These are phyloP conservation scores for Fusarium floridanum DNA, from an alignment of 2,329 filamentous ascomycete species.

Conservation along the genomic window DNA sequence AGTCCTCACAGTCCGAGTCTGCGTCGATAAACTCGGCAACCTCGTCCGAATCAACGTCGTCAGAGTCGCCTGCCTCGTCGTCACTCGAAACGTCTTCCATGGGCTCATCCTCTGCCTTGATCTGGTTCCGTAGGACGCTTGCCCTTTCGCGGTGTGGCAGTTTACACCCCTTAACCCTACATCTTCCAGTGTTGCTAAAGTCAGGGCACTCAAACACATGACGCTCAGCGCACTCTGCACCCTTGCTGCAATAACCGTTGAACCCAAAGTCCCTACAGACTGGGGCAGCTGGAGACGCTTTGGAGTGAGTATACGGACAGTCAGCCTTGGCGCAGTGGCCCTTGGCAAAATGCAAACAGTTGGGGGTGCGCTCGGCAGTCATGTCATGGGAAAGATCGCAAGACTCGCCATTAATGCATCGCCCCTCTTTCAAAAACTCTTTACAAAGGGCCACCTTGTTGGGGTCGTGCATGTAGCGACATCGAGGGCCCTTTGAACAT, in stretches of 20 bases:
- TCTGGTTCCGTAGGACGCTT: slow-evolving; percentile 79
- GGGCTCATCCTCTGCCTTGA: slow-evolving; percentile 67
- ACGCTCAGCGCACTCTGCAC: slow-evolving; percentile 80
- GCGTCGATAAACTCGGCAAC: slow-evolving; percentile 75
- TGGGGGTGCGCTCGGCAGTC: slow-evolving; percentile 84
- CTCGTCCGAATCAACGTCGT: slow-evolving; percentile 84
- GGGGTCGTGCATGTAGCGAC: slow-evolving; percentile 86
- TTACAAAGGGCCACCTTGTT: slow-evolving; percentile 92
- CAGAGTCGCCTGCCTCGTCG: slow-evolving; percentile 77
- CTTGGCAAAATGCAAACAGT: slow-evolving; percentile 90
- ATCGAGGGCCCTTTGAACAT: slow-evolving; percentile 84
- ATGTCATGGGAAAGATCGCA: slow-evolving; percentile 94
- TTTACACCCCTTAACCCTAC: slow-evolving; percentile 84
- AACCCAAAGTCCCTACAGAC: slow-evolving; percentile 89
- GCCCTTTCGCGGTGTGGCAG: slow-evolving; percentile 90
- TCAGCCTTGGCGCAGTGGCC: slow-evolving; percentile 89
- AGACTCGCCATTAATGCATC: slow-evolving; percentile 79
- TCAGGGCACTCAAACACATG: slow-evolving; percentile 96
- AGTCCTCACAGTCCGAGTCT: slow-evolving; percentile 66
- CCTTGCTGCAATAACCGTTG: slow-evolving; percentile 90
- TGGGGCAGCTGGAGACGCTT: slow-evolving; percentile 79
- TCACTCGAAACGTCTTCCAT: slow-evolving; percentile 83
- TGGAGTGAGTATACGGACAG: slow-evolving; percentile 89
- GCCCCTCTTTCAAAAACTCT: slow-evolving; percentile 82
- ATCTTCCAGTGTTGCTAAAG: slow-evolving; percentile 90